Base-by-base conservation (phyloP, 2,329 filamentous ascomycete genomes). In the Magnaporthiopsis incrustans region DNA sequence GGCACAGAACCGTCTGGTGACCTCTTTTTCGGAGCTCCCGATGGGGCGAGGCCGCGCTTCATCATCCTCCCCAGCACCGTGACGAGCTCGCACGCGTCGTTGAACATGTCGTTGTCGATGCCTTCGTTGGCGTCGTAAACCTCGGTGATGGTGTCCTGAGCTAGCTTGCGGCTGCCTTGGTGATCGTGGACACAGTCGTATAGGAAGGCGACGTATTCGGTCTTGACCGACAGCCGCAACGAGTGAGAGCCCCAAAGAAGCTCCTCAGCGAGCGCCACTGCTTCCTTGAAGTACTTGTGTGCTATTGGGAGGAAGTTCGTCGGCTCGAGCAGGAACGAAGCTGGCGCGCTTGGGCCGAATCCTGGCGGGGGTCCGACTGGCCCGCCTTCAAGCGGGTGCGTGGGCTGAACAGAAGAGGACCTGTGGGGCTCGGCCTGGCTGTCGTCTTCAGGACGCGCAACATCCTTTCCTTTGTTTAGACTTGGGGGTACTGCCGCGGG, bases 61-160 rank as follows among this genome's bases (percentile, higher is more conserved):
- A 93, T 91, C 88, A 97, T 95, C 71, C 89, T 91, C 8, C 91
- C 92, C 1, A 98, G 76, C 0, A 95, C 88, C 1, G 90, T 89
- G 11, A 98, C 93, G 15, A 97, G 82, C 71, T 94, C 90, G 65
- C 92, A 92, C 0, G 93, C 92, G 74, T 98, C 95, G 68, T 90
- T 86, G 73, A 97, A 99, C 80, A 95, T 96, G 69, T 96, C 92
- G 71, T 98, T 93, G 65, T 96, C 91, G 86, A 98, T 94, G 26
- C 91, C 91, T 75, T 97, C 93, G 63, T 89, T 87, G 1, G 92
- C 92, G 65, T 92, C 89, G 73, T 97, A 97, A 1, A 97, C 94
- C 70, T 97, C 92, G 57, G 90, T 84, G 66, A 98, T 95, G 3
- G 93, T 91, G 53, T 88, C 83, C 70, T 91, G 89, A 14, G 95